phyloP scores from a whole-genome alignment of 1,284 basidiomycete genomes.

The Xanthoconium separans region DNA sequence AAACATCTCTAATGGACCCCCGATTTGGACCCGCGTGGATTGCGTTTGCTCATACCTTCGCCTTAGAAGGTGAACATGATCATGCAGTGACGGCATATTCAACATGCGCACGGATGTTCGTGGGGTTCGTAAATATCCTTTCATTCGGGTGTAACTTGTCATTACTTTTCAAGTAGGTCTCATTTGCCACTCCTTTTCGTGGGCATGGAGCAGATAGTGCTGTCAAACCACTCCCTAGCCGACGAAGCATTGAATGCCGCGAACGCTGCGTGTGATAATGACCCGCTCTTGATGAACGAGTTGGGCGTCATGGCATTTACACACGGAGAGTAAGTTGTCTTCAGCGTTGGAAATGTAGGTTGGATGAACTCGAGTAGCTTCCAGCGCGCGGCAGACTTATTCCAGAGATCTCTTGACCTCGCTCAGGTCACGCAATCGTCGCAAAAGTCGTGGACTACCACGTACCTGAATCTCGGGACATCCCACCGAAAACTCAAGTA shows the following conservation, averaged over 20 bases:
- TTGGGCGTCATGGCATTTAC: slow-evolving; percentile 91
- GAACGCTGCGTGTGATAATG: slow-evolving; percentile 75
- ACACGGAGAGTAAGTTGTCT: slow-evolving; percentile 67
- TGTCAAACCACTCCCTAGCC: slow-evolving; percentile 82
- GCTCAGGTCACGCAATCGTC: slow-evolving; percentile 84
- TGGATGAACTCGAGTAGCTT: slow-evolving; percentile 41
- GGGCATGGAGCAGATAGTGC: slow-evolving; percentile 95
- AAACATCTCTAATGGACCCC: slow-evolving; percentile 96
- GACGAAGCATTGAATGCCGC: slow-evolving; percentile 87
- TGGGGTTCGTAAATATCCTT: slow-evolving; percentile 59
- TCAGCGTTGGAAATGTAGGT: slow-evolving; percentile 1
- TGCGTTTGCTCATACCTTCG: slow-evolving; percentile 96
- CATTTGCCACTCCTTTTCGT: slow-evolving; percentile 95
- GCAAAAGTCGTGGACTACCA: slow-evolving; percentile 80
- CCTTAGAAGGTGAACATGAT: slow-evolving; percentile 96
- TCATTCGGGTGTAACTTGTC: neutral
- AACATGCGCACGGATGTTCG: slow-evolving; percentile 92
- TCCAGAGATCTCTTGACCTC: slow-evolving; percentile 69
- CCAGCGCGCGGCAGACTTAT: slow-evolving; percentile 66
- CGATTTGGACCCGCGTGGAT: slow-evolving; percentile 97
- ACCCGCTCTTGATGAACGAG: slow-evolving; percentile 92
- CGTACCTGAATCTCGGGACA: slow-evolving; percentile 90
- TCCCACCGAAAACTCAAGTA: slow-evolving; percentile 78
- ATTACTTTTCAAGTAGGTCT: slow-evolving; percentile 50
- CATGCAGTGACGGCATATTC: slow-evolving; percentile 98